These are phyloP conservation scores for Saccharum hybrid DNA, from an alignment of 202 grass and related monocot genomes.

Conservation along the genomic window DNA sequence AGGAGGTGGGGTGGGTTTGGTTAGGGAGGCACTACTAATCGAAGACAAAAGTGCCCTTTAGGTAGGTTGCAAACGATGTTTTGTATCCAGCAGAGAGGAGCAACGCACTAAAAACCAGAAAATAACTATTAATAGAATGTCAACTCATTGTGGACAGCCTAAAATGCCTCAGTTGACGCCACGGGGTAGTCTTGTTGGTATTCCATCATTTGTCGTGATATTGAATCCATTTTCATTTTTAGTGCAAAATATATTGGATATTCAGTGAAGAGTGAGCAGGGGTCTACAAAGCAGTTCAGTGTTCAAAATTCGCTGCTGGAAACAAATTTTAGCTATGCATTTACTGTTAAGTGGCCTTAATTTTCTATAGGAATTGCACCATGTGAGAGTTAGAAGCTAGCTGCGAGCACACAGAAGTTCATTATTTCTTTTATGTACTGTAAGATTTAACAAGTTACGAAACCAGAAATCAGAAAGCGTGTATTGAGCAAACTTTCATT, in stretches of 20 bases:
- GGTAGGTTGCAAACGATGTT: background rate
- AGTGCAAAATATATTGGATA: background rate
- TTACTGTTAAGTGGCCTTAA: background rate
- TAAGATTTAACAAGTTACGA: background rate
- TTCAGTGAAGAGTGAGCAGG: background rate
- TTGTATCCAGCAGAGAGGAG: background rate
- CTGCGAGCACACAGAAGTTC: background rate
- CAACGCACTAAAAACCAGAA: background rate
- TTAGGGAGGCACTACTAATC: background rate
- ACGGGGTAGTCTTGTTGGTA: background rate
- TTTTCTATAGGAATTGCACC: background rate
- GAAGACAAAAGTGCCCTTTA: background rate
- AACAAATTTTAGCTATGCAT: background rate
- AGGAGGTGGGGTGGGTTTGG: background rate
- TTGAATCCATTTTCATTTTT: background rate
- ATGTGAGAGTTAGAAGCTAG: background rate
- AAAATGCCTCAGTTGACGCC: conserved; percentile 6
- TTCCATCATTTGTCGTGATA: background rate
- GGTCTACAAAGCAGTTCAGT: background rate
- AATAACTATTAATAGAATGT: background rate
- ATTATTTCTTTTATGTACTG: background rate
- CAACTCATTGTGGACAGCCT: background rate
- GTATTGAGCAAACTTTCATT: background rate
- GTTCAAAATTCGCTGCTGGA: background rate
- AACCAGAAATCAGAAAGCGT: background rate